Conservation (phyloP, 192 early-diverging fungal species). For the Coemansia sp. region DNA sequence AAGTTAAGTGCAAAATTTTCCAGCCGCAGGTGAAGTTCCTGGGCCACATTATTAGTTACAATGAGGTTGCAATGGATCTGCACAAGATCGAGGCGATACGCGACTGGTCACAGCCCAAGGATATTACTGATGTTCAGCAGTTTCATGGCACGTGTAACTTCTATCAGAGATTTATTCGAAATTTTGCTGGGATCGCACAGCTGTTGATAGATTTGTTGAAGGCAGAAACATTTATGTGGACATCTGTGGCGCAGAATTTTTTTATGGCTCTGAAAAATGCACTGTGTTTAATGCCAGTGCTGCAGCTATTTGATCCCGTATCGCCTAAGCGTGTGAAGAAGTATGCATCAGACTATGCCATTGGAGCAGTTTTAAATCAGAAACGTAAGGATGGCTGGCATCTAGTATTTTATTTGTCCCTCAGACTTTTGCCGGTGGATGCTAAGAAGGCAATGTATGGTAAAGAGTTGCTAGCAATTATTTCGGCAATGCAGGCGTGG, state of each 20-base stretch:
- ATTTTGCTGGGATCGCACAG: too few relatives aligned
- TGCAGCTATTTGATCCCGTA: slow-evolving; percentile 8
- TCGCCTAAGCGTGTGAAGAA: slow-evolving; percentile 5
- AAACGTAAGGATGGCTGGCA: not conserved
- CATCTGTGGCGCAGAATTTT: not conserved
- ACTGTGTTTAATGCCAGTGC: slow-evolving; percentile 5
- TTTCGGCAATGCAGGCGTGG: too few relatives aligned
- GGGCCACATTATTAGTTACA: not conserved
- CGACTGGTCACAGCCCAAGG: not conserved
- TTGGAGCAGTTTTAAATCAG: slow-evolving; percentile 14
- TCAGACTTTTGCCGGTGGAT: not conserved
- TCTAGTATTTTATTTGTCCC: not conserved
- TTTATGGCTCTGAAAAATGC: slow-evolving; percentile 6
- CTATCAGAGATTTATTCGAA: too few relatives aligned
- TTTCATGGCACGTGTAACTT: not conserved
- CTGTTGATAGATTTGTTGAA: too few relatives aligned
- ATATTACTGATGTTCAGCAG: not conserved
- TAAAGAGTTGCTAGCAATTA: slow-evolving; percentile 5
- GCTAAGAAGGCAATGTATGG: slow-evolving; percentile 9
- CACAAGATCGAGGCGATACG: not conserved
- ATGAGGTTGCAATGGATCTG: not conserved
- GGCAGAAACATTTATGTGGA: not conserved
- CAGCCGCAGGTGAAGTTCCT: slow-evolving; percentile 11
- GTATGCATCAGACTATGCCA: slow-evolving; percentile 3
- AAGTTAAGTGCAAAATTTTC: slow-evolving; percentile 1